phyloP scores from a whole-genome alignment of 1,139 yeast genomes.

The Blastobotrys persicus region DNA sequence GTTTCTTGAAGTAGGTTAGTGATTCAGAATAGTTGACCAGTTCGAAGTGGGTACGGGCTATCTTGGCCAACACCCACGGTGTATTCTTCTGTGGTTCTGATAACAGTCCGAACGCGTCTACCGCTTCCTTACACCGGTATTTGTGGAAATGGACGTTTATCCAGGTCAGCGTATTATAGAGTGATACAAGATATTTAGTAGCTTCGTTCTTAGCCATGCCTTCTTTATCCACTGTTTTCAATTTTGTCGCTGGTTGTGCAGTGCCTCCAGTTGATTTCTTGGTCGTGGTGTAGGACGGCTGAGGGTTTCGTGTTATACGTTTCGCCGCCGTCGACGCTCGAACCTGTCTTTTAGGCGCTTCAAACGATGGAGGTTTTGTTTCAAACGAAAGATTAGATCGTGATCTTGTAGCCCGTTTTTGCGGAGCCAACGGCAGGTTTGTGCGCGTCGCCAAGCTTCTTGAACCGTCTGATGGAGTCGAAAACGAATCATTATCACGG shows the following conservation, averaged over 20 bases:
- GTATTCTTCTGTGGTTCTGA: slow-evolving; percentile 66
- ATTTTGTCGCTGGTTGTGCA: slow-evolving; percentile 1
- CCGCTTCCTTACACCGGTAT: slow-evolving; percentile 80
- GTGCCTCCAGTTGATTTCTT: neutral
- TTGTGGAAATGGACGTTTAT: slow-evolving; percentile 62
- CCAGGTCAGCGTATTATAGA: slow-evolving; percentile 63
- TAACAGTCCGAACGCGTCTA: slow-evolving; percentile 60
- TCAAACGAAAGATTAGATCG: slow-evolving; percentile 11
- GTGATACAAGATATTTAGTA: slow-evolving; percentile 47
- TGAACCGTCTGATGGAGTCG: slow-evolving; percentile 21
- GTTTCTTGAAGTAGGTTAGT: slow-evolving; percentile 56
- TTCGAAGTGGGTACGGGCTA: slow-evolving; percentile 84
- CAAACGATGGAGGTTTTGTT: slow-evolving; percentile 12
- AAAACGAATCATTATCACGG: slow-evolving; percentile 11
- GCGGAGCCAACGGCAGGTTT: slow-evolving; percentile 28
- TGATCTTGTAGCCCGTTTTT: slow-evolving; percentile 25
- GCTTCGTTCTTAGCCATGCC: slow-evolving; percentile 38
- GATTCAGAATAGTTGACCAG: slow-evolving; percentile 82
- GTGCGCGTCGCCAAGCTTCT: slow-evolving; percentile 5
- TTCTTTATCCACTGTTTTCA: slow-evolving; percentile 6
- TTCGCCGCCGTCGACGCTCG: slow-evolving; percentile 15
- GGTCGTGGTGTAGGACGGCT: slow-evolving; percentile 7
- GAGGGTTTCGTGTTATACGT: slow-evolving; percentile 3
- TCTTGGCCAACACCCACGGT: slow-evolving; percentile 81
- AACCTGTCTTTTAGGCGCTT: slow-evolving; percentile 15